These are phyloP conservation scores for Crotalaria pallida DNA, from an alignment of 306 rosid genomes.

Conservation along the genomic window DNA sequence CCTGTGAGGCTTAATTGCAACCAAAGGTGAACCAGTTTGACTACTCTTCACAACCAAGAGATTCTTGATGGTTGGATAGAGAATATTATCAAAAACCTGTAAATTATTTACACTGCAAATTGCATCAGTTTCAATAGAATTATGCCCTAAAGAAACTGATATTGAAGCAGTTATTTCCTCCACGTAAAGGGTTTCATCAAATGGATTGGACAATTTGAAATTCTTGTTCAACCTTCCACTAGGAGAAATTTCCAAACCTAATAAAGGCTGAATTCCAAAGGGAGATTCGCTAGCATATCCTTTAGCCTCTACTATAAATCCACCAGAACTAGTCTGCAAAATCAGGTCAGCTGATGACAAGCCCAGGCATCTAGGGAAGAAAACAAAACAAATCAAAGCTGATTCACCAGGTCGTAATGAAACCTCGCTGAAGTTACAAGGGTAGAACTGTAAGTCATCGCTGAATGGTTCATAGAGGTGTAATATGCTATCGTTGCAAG, in stretches of 20 bases:
- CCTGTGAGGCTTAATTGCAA: conserved; percentile 63
- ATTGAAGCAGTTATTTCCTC: conserved; percentile 73
- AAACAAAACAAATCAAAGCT: conserved; percentile 60
- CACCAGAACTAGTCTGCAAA: conserved; percentile 90
- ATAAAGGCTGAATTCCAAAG: conserved; percentile 62
- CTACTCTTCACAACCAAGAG: conserved; percentile 54
- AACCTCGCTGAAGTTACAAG: conserved; percentile 77
- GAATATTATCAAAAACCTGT: conserved; percentile 39
- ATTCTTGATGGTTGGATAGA: conserved; percentile 49
- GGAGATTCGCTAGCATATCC: conserved; percentile 80
- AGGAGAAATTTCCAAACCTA: conserved; percentile 49
- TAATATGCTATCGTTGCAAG: conserved; percentile 66
- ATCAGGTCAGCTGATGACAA: conserved; percentile 70
- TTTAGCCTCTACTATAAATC: conserved; percentile 72
- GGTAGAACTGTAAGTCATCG: conserved; percentile 79
- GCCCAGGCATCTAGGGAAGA: conserved; percentile 75
- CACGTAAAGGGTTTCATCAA: conserved; percentile 65
- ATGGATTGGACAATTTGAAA: conserved; percentile 72
- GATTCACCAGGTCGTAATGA: conserved; percentile 74
- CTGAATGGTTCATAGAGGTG: conserved; percentile 89
- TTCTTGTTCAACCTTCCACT: conserved; percentile 72
- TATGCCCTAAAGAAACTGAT: conserved; percentile 58
- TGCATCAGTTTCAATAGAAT: conserved; percentile 57
- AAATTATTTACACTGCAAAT: conserved; percentile 51
- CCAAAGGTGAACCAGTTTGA: conserved; percentile 50